Evolutionary conservation across 2,329 filamentous ascomycete genomes (phyloP).

Genomic region (Paracorniculantispora psalliotae): DNA sequence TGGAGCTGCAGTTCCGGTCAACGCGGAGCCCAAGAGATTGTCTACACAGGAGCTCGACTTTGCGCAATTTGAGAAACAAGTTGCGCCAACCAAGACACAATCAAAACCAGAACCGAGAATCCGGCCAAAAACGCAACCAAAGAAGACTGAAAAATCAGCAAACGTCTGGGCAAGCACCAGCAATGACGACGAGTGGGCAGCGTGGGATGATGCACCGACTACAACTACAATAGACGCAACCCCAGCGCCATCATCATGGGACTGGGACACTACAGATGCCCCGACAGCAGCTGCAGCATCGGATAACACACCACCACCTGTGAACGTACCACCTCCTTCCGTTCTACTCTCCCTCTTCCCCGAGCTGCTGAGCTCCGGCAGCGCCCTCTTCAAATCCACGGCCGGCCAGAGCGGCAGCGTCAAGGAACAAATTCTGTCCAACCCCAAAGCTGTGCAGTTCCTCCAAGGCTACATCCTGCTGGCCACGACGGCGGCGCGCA

Average conservation of each 20-base stretch:
- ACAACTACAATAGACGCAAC: conserved; percentile 13
- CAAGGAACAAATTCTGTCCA: conserved; percentile 59
- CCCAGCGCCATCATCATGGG: conserved; percentile 36
- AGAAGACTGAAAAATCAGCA: neutral
- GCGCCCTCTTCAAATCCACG: conserved; percentile 61
- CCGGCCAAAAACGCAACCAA: neutral
- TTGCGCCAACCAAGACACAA: neutral
- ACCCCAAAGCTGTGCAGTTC: conserved; percentile 58
- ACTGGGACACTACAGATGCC: conserved; percentile 43
- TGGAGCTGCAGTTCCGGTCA: neutral
- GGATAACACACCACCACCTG: conserved; percentile 56
- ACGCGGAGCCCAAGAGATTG: neutral
- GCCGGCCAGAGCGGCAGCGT: conserved; percentile 52
- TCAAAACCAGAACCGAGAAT: neutral
- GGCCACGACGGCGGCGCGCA: conserved; percentile 64
- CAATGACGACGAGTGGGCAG: conserved; percentile 44
- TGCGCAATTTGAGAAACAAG: neutral
- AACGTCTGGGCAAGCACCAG: conserved; percentile 15
- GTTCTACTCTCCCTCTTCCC: conserved; percentile 75
- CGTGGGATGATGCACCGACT: conserved; percentile 43
- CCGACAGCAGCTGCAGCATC: conserved; percentile 17
- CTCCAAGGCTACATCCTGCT: conserved; percentile 60
- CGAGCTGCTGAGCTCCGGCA: conserved; percentile 61
- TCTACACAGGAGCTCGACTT: neutral
- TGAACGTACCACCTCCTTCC: conserved; percentile 84